phyloP scores from a whole-genome alignment of 192 early-diverging fungal genomes.

The Linnemannia elongata region DNA sequence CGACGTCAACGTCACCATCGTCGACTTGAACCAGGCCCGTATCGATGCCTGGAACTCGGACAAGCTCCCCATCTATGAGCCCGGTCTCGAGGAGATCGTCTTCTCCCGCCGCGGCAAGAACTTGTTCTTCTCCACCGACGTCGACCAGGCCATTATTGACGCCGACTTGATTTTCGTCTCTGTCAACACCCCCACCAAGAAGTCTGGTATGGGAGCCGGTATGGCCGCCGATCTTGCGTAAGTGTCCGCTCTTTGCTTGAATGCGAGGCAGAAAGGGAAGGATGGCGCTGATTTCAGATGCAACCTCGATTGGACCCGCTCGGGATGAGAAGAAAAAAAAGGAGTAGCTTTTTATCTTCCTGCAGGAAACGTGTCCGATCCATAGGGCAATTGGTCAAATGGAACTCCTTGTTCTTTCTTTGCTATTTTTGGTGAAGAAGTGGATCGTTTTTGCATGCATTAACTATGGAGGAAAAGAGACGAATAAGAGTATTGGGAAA shows the following conservation, averaged over 20 bases:
- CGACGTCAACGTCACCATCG: constrained; percentile 90
- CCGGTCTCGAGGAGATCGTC: constrained; percentile 93
- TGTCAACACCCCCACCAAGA: constrained; percentile 93
- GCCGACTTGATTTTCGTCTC: constrained; percentile 94
- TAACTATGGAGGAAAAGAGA: neutral
- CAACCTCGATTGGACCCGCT: neutral
- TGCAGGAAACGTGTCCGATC: constrained; percentile 12
- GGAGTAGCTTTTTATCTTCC: neutral
- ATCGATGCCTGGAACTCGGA: constrained; percentile 95
- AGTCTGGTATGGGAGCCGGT: constrained; percentile 82
- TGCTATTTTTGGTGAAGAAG: neutral
- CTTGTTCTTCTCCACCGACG: constrained; percentile 90
- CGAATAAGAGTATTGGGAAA: neutral
- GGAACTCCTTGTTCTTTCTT: constrained; percentile 9
- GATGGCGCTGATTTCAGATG: neutral
- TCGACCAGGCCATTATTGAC: constrained; percentile 79
- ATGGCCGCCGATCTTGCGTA: constrained; percentile 87
- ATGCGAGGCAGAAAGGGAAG: neutral
- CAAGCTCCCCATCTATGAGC: constrained; percentile 93
- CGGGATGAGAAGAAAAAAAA: neutral
- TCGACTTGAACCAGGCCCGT: constrained; percentile 85
- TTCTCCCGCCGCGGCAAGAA: constrained; percentile 81
- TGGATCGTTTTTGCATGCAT: neutral
- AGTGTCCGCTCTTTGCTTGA: constrained; percentile 45
- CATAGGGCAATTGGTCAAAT: constrained; percentile 15